phyloP scores from a whole-genome alignment of 1,139 yeast genomes.

The Magnusiomyces sp. region DNA sequence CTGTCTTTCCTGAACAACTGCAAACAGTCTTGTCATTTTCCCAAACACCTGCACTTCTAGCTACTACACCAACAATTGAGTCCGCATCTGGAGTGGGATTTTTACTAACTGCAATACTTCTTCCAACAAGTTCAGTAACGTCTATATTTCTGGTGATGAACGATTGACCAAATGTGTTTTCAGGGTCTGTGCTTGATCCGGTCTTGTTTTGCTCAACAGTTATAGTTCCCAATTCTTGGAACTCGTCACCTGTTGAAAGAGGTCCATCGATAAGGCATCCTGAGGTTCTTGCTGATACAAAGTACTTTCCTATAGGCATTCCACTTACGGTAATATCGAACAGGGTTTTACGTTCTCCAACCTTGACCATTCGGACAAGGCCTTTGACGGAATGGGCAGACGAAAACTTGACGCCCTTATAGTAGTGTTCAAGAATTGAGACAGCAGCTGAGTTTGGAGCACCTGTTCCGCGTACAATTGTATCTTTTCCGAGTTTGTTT shows the following conservation, averaged over 20 bases:
- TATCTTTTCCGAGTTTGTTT: conserved; percentile 62
- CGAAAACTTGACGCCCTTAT: conserved; percentile 22
- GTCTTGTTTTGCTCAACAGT: conserved; percentile 29
- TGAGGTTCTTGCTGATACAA: conserved; percentile 56
- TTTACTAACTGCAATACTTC: conserved; percentile 58
- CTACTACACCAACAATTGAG: conserved; percentile 76
- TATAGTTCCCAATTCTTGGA: conserved; percentile 31
- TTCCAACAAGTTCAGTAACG: conserved; percentile 64
- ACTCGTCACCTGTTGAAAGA: conserved; percentile 55
- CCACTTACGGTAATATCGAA: conserved; percentile 78
- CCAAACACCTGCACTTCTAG: conserved; percentile 96
- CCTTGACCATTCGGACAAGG: conserved; percentile 76
- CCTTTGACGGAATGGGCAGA: conserved; percentile 59
- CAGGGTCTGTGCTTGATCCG: conserved; percentile 30
- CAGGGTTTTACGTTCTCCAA: conserved; percentile 40
- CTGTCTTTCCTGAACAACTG: conserved; percentile 88
- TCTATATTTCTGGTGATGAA: conserved; percentile 44
- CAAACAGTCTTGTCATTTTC: conserved; percentile 90
- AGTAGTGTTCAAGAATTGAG: conserved; percentile 62
- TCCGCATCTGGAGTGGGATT: conserved; percentile 31
- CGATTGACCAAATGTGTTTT: conserved; percentile 46
- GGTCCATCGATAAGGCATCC: conserved; percentile 80
- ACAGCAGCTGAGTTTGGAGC: conserved; percentile 85
- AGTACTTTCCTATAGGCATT: conserved; percentile 51
- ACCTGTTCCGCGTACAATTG: conserved; percentile 89